Percentiles rank a stretch among this genome's conserved stretches.
phyloP scores from a whole-genome alignment of 2,329 filamentous ascomycete genomes.

The Cytospora piceicola region DNA sequence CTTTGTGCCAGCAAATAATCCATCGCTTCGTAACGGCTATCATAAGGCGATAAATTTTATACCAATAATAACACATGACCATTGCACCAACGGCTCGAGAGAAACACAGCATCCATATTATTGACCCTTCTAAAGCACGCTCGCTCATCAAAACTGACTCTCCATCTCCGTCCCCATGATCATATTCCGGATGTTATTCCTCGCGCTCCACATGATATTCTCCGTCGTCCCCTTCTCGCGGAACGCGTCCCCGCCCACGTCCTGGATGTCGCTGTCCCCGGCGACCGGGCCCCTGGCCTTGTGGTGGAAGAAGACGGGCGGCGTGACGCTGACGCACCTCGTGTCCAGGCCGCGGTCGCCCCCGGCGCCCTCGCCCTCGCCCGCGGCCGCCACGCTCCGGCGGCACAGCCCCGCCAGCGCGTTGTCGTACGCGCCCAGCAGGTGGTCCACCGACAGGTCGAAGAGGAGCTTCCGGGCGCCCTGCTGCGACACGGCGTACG shows the following conservation, averaged over 20 bases:
- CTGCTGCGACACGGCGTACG: slow-evolving; percentile 41
- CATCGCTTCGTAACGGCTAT: too few relatives aligned
- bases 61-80: not conserved
- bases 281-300: slow-evolving; percentile 36
- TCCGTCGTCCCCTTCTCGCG: slow-evolving; percentile 40
- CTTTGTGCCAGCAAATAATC: not conserved
- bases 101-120: not conserved
- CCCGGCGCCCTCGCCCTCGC: slow-evolving; percentile 13
- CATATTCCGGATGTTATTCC: slow-evolving; percentile 40
- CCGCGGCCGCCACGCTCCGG: slow-evolving; percentile 35
- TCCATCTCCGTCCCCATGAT: slow-evolving; percentile 36
- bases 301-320: slow-evolving; percentile 43
- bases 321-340: slow-evolving; percentile 41
- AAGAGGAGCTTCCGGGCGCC: slow-evolving; percentile 42
- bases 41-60: not conserved
- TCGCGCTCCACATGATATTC: slow-evolving; percentile 40
- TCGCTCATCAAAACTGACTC: slow-evolving; percentile 31
- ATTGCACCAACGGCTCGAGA: not conserved
- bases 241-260: slow-evolving; percentile 30
- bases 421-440: slow-evolving; percentile 41
- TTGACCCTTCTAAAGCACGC: too few relatives aligned
- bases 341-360: slow-evolving; percentile 29
- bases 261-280: slow-evolving; percentile 41
- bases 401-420: slow-evolving; percentile 44
- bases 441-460: slow-evolving; percentile 41